These are phyloP conservation scores for Neurospora sp. DNA, from an alignment of 495 filamentous ascomycete genomes.

Conservation along the genomic window DNA sequence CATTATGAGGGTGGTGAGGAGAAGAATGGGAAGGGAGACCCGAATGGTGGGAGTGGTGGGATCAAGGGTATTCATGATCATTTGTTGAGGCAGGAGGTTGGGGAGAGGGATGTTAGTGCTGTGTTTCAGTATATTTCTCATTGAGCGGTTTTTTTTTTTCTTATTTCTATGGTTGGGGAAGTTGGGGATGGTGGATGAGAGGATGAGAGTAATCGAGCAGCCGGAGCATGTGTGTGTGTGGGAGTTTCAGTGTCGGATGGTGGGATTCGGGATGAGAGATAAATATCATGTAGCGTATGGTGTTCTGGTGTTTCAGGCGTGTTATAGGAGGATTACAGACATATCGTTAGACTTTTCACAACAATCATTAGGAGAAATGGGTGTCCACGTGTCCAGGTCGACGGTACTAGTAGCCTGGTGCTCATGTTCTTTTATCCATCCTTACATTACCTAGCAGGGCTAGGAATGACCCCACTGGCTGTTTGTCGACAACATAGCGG, in stretches of 20 bases:
- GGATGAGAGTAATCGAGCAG: neutral
- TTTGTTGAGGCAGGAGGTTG: too few species aligned
- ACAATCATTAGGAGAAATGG: neutral
- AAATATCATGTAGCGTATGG: neutral
- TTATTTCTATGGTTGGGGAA: neutral
- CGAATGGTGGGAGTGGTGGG: too few species aligned
- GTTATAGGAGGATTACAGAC: neutral
- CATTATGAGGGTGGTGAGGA: too few species aligned
- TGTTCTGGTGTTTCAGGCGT: neutral
- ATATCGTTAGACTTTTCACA: neutral
- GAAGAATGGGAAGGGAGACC: too few species aligned
- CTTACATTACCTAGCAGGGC: neutral
- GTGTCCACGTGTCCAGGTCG: too few species aligned
- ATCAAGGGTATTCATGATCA: too few species aligned
- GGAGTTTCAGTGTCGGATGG: neutral
- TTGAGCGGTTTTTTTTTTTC: slow-evolving; percentile 8
- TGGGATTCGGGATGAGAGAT: neutral
- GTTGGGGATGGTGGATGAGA: neutral
- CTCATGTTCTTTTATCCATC: too few species aligned
- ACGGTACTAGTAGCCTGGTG: neutral
- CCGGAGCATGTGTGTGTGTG: neutral
- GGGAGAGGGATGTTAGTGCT: too few species aligned
- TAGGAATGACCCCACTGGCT: neutral
- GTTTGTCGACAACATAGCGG: neutral
- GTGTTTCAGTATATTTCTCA: too few species aligned